Percentiles rank a stretch among this genome's conserved stretches.
Evolutionary conservation across 257 asterid genomes (phyloP).

Genomic region (Rhazya stricta): DNA sequence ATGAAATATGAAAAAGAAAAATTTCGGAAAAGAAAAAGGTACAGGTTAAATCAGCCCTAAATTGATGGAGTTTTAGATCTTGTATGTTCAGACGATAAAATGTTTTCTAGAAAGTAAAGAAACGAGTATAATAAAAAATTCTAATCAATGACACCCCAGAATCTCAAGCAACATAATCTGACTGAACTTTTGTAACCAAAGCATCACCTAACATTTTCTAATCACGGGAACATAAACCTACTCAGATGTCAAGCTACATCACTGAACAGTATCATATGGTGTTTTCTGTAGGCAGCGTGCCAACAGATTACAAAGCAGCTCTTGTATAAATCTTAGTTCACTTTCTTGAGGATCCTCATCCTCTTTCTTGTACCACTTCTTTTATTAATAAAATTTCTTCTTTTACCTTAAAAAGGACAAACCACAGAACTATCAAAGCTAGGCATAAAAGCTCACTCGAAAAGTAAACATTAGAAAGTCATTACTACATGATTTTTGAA

Average conservation of each 20-base stretch:
- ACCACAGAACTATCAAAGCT: not conserved
- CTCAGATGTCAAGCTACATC: not conserved
- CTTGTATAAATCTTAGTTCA: not conserved
- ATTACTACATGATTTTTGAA: not conserved
- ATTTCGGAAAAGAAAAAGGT: not conserved
- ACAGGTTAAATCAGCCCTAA: not conserved
- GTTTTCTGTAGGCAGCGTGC: not conserved
- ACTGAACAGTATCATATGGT: not conserved
- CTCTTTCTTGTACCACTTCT: not conserved
- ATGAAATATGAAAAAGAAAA: not conserved
- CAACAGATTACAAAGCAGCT: not conserved
- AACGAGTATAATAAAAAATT: not conserved
- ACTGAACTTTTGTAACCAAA: not conserved
- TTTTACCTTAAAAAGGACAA: not conserved
- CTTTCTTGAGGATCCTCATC: not conserved
- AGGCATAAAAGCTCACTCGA: not conserved
- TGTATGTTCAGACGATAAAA: not conserved
- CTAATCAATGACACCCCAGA: not conserved
- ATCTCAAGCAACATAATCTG: not conserved
- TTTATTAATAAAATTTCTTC: not conserved
- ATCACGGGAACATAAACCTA: not conserved
- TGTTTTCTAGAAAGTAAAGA: not conserved
- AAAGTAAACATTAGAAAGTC: not conserved
- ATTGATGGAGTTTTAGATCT: not conserved
- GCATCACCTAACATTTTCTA: not conserved